Base-by-base conservation (phyloP, 352 stramenopile genomes). In the Phytophthora crassamura region DNA sequence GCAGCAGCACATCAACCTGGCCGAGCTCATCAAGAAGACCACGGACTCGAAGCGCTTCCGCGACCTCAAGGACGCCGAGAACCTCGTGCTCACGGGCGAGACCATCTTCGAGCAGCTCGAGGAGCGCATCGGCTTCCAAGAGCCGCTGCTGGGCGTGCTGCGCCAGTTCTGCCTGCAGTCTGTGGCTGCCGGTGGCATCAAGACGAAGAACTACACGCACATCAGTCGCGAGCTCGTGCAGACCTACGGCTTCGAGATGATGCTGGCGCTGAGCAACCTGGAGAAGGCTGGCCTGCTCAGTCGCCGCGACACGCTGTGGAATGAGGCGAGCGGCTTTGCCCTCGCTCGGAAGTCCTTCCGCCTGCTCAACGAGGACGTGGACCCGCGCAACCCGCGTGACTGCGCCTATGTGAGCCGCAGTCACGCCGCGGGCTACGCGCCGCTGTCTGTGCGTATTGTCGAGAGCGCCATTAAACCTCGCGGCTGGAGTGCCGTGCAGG, bases 1-100 rank as follows among this genome's bases (percentile, higher is more conserved):
- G 12, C 96, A 98, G 61, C 96, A 98, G 77, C 97, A 99, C 75
- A 99, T 99, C 65, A 96, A 99, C 66, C 74, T 99, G 51, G 96
- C 97, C 5, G 96, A 99, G 76, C 61, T 98, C 1, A 88, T 99
- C 48, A 99, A 99, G 67, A 92, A 94, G 51, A 96, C 86, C 4
- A 98, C 96, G 1, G 93, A 98, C 78, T 88, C 90, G 47, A 90
- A 95, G 42, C 72, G 70, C 8, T 99, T 99, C 74, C 89, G 95
- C 15, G 92, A 98, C 59, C 80, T 97, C 35, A 99, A 98, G 85
- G 85, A 98, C 47, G 94, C 87, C 2, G 96, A 99, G 74, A 88
- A 98, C 39, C 80, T 90, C 18, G 98, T 99, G 76, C 82, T 99
- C 32, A 98, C 98, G 75, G 96, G 96, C 22, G 95, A 99, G 67